phyloP scores from a whole-genome alignment of 352 stramenopile species.

The Globisporangium paddicum region DNA sequence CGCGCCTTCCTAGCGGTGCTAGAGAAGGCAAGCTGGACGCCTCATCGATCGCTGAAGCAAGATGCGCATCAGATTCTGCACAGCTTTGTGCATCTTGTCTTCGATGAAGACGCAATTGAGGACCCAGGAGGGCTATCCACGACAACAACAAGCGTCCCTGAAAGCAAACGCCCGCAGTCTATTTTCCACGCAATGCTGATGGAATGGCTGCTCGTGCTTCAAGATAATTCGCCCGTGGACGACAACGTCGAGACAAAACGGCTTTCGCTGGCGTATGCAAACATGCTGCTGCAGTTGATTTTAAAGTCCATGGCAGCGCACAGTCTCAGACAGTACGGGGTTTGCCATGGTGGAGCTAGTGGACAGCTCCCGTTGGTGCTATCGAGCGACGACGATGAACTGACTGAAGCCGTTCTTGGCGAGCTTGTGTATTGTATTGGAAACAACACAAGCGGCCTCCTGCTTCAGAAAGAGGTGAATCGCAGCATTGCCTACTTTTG shows the following conservation, averaged over 20 bases:
- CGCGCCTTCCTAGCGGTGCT: slow-evolving; percentile 43
- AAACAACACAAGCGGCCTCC: slow-evolving; percentile 28
- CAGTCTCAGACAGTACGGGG: slow-evolving; percentile 12
- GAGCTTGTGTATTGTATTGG: slow-evolving; percentile 35
- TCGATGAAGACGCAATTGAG: slow-evolving; percentile 39
- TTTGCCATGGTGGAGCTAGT: background rate
- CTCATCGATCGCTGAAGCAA: slow-evolving; percentile 29
- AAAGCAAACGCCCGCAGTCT: slow-evolving; percentile 15
- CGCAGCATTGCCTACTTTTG: slow-evolving; percentile 52
- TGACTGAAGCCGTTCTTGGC: slow-evolving; percentile 38
- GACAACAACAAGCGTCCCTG: background rate
- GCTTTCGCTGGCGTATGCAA: slow-evolving; percentile 42
- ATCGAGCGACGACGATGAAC: slow-evolving; percentile 26
- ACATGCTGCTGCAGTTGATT: slow-evolving; percentile 55
- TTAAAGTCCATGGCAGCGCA: slow-evolving; percentile 64
- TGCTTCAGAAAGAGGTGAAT: slow-evolving; percentile 69
- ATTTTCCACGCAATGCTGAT: slow-evolving; percentile 38
- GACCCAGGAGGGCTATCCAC: background rate
- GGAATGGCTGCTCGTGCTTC: slow-evolving; percentile 53
- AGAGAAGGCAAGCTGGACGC: slow-evolving; percentile 53
- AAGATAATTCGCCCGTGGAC: slow-evolving; percentile 29
- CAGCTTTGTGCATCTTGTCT: slow-evolving; percentile 49
- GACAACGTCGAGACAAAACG: slow-evolving; percentile 41
- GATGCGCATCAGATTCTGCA: slow-evolving; percentile 45
- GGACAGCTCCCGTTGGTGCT: slow-evolving; percentile 8